Evolutionary conservation across 169 alveolate genomes (phyloP).

Genomic region (Ichthyophthirius multifiliis): DNA sequence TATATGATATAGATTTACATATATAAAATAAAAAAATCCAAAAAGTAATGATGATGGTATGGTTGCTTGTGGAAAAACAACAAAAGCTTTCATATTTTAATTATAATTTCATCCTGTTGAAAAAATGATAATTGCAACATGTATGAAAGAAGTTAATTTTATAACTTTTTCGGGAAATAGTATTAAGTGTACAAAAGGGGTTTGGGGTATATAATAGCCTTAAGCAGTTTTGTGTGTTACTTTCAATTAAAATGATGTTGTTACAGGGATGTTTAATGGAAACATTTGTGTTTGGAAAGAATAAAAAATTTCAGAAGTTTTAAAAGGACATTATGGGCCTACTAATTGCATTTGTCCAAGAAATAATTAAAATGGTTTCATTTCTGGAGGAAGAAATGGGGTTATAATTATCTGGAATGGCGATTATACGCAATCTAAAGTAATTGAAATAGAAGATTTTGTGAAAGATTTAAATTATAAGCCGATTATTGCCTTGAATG

Average conservation of each 20-base stretch:
- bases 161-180: slow-evolving; percentile 60
- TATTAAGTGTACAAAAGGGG: slow-evolving; percentile 64
- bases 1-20: slow-evolving; percentile 69
- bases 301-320: slow-evolving; percentile 43
- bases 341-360: slow-evolving; percentile 57
- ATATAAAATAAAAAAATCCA: slow-evolving; percentile 42
- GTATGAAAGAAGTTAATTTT: slow-evolving; percentile 77
- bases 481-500: slow-evolving; percentile 70
- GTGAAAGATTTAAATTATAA: slow-evolving; percentile 25
- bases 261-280: slow-evolving; percentile 80
- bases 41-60: slow-evolving; percentile 35
- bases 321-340: slow-evolving; percentile 72
- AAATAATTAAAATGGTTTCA: slow-evolving; percentile 71
- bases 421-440: slow-evolving; percentile 21
- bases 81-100: slow-evolving; percentile 65
- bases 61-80: slow-evolving; percentile 70
- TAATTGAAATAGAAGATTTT: slow-evolving; percentile 39
- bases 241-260: slow-evolving; percentile 48
- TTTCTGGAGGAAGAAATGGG: slow-evolving; percentile 82
- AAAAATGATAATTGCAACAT: slow-evolving; percentile 58
- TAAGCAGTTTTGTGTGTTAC: slow-evolving; percentile 73
- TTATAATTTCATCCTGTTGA: slow-evolving; percentile 66
- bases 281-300: slow-evolving; percentile 66
- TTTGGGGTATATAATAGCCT: slow-evolving; percentile 68
- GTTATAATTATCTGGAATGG: slow-evolving; percentile 60